Percentiles rank a stretch among this genome's conserved stretches.
phyloP scores from a whole-genome alignment of 2,329 filamentous ascomycete genomes.

The Didymella keratinophila region DNA sequence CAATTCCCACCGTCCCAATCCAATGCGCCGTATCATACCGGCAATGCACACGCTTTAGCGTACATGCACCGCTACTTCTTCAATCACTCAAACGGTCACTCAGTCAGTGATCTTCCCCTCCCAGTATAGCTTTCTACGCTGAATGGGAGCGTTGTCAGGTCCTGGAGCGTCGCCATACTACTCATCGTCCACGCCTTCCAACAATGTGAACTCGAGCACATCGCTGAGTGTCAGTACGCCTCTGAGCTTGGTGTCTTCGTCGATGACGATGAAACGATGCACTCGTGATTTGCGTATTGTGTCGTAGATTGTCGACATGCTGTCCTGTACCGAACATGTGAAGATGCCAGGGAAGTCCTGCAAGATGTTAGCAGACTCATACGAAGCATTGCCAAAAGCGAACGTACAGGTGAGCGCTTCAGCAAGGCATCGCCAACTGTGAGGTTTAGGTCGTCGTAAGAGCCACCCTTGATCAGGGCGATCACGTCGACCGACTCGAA shows the following conservation, averaged over 20 bases:
- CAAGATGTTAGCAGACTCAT: constrained; percentile 26
- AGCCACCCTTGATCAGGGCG: constrained; percentile 89
- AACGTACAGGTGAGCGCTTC: constrained; percentile 75
- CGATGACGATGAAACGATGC: constrained; percentile 90
- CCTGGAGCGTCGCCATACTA: constrained; percentile 8
- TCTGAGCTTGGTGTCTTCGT: constrained; percentile 84
- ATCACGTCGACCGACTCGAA: constrained; percentile 99
- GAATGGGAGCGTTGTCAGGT: constrained; percentile 5
- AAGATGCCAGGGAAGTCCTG: constrained; percentile 95
- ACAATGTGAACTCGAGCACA: constrained; percentile 91
- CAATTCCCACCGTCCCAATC: constrained; percentile 7
- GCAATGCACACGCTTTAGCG: neutral
- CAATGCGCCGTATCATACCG: constrained; percentile 15
- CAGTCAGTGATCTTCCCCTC: constrained; percentile 1
- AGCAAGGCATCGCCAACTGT: constrained; percentile 88
- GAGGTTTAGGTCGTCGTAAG: constrained; percentile 87
- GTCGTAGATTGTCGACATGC: constrained; percentile 94
- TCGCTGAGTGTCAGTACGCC: constrained; percentile 94
- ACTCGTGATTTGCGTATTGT: constrained; percentile 95
- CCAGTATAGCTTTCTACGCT: neutral
- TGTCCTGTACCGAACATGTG: constrained; percentile 90
- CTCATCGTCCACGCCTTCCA: constrained; percentile 73
- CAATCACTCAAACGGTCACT: neutral
- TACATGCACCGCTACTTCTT: neutral
- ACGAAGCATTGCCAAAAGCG: neutral